Percentiles rank a stretch among this genome's conserved stretches.
These are phyloP conservation scores for Raphidocelis subcapitata DNA, from an alignment of 139 green algal species.

Conservation along the genomic window DNA sequence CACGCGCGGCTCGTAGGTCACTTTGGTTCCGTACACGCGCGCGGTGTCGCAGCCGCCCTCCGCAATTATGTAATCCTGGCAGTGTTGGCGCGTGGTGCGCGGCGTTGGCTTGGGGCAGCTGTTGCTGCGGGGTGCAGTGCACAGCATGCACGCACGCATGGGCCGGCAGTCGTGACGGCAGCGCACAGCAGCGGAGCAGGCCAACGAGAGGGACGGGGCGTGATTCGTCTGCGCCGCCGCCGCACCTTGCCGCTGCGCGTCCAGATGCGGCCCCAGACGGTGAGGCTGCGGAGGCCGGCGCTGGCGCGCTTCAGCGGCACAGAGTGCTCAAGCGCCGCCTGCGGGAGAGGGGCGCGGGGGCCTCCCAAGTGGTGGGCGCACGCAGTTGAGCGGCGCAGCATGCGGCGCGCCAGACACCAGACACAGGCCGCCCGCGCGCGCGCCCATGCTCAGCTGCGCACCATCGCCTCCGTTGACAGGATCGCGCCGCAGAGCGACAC, in stretches of 20 bases:
- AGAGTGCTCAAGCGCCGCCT: conserved; percentile 63
- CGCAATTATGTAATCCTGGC: conserved; percentile 71
- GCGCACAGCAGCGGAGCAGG: too few relatives aligned
- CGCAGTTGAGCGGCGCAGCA: too few relatives aligned
- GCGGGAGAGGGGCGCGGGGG: too few relatives aligned
- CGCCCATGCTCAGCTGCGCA: conserved; percentile 42
- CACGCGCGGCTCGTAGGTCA: conserved; percentile 54
- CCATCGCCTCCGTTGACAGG: conserved; percentile 45
- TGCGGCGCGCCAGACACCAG: too few relatives aligned
- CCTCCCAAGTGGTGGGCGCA: too few relatives aligned
- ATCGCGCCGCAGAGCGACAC: conserved; percentile 59
- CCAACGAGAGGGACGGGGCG: too few relatives aligned
- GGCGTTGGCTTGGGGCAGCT: not conserved
- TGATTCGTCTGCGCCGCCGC: too few relatives aligned
- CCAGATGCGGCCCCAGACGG: conserved; percentile 59
- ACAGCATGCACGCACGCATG: too few relatives aligned
- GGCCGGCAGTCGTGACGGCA: too few relatives aligned
- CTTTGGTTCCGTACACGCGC: conserved; percentile 26
- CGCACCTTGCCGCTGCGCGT: conserved; percentile 64
- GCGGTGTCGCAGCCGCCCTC: conserved; percentile 48
- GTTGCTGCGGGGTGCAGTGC: too few relatives aligned
- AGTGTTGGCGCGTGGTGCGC: not conserved
- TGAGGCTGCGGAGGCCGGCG: conserved; percentile 52
- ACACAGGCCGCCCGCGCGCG: too few relatives aligned
- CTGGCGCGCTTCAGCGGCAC: conserved; percentile 67